Conservation (phyloP, 768 basidiomycete genomes). For the Auricularia heimuer region DNA sequence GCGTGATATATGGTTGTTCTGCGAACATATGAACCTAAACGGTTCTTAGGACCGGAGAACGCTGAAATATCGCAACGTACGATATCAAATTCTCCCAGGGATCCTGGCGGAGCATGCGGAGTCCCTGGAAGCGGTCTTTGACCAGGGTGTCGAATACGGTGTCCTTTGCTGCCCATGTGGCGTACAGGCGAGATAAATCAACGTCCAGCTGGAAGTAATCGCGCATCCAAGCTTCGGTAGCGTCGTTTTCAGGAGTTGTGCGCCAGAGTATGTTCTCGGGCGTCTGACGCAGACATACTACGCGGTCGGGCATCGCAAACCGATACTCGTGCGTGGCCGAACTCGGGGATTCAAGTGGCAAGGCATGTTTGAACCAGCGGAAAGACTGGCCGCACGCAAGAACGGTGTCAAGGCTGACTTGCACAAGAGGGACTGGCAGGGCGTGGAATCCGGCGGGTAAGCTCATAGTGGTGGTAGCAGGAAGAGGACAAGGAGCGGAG, state of each 20-base stretch:
- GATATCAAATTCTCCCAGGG: slow-evolving; percentile 94
- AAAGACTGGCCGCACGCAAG: slow-evolving; percentile 81
- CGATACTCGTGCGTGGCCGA: slow-evolving; percentile 56
- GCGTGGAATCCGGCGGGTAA: slow-evolving; percentile 39
- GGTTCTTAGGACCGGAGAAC: not conserved
- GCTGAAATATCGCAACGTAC: slow-evolving; percentile 37
- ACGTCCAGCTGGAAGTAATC: slow-evolving; percentile 87
- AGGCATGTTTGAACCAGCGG: slow-evolving; percentile 57
- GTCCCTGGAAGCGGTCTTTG: slow-evolving; percentile 61
- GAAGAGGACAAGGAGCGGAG: not conserved
- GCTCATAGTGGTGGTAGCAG: slow-evolving; percentile 14
- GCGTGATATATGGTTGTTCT: slow-evolving; percentile 91
- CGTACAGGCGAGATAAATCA: slow-evolving; percentile 61
- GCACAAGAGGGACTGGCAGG: slow-evolving; percentile 50
- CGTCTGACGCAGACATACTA: slow-evolving; percentile 73
- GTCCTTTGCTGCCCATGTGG: slow-evolving; percentile 65
- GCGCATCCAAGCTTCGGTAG: slow-evolving; percentile 64
- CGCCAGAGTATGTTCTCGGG: slow-evolving; percentile 57
- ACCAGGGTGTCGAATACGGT: slow-evolving; percentile 55
- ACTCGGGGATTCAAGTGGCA: slow-evolving; percentile 14
- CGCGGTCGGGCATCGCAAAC: slow-evolving; percentile 69
- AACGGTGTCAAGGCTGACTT: slow-evolving; percentile 70
- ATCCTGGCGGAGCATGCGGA: slow-evolving; percentile 82
- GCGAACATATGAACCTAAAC: slow-evolving; percentile 88
- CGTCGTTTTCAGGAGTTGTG: slow-evolving; percentile 43